Percentiles rank a stretch among this genome's conserved stretches.
These are phyloP conservation scores for Neonectria magnoliae DNA, from an alignment of 2,329 filamentous ascomycete species.

Conservation along the genomic window DNA sequence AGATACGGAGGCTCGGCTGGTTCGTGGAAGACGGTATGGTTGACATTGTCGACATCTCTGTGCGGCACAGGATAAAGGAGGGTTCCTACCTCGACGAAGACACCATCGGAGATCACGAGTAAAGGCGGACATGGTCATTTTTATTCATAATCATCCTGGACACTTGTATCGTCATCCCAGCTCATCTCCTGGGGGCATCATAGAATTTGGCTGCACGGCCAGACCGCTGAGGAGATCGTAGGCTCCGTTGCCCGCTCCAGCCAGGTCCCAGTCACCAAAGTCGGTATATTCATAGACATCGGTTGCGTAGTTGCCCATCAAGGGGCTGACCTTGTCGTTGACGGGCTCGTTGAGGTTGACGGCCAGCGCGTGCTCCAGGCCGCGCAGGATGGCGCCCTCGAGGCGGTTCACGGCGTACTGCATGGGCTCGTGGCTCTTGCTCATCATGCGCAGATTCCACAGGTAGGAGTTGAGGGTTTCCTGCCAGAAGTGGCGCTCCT, in stretches of 20 bases:
- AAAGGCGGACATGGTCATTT: constrained; percentile 9
- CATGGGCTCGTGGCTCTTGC: constrained; percentile 50
- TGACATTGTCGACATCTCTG: constrained; percentile 40
- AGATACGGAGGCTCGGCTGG: constrained; percentile 42
- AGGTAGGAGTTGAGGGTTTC: constrained; percentile 48
- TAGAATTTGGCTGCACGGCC: constrained; percentile 36
- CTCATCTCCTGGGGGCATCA: constrained; percentile 38
- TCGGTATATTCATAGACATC: constrained; percentile 47
- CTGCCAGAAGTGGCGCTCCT: constrained; percentile 47
- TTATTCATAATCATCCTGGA: background rate
- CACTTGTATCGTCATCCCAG: constrained; percentile 26
- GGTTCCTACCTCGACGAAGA: constrained; percentile 31
- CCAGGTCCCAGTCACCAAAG: constrained; percentile 49
- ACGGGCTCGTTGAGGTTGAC: constrained; percentile 47
- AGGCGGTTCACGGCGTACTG: constrained; percentile 50
- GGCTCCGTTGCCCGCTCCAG: constrained; percentile 38
- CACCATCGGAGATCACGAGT: constrained; percentile 33
- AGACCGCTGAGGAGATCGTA: constrained; percentile 45
- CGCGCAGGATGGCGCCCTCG: constrained; percentile 50
- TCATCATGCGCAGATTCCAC: constrained; percentile 48
- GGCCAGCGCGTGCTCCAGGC: constrained; percentile 49
- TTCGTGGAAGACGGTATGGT: constrained; percentile 46
- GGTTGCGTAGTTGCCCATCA: constrained; percentile 39
- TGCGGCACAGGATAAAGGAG: constrained; percentile 33
- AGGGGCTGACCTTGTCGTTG: constrained; percentile 44